Evolutionary conservation across 208 protist species (phyloP).

Genomic region (Trypanosomatidae sp.): DNA sequence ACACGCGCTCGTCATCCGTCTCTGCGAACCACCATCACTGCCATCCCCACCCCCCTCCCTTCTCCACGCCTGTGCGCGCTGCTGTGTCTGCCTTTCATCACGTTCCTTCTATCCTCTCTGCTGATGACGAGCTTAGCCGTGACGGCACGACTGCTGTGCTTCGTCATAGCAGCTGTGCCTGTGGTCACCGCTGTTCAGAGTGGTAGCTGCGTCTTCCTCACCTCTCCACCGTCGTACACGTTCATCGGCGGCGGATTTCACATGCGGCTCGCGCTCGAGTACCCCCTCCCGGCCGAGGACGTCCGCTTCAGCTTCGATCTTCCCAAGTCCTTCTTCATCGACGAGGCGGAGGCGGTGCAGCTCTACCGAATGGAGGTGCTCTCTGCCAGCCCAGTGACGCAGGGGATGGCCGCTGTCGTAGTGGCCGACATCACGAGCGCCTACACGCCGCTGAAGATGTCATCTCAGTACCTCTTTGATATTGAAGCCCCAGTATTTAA

Average conservation of each 20-base stretch:
- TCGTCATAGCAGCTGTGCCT: neutral
- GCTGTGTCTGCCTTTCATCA: neutral
- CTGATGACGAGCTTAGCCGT: neutral
- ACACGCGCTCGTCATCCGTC: neutral
- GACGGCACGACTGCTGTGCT: constrained; percentile 1
- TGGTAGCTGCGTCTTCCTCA: constrained; percentile 11
- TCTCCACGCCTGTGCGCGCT: neutral
- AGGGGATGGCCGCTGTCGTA: constrained; percentile 4
- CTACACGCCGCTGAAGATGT: constrained; percentile 39
- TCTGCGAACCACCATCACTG: neutral
- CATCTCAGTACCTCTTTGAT: constrained; percentile 60
- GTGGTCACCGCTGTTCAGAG: constrained; percentile 1
- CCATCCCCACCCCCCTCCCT: neutral
- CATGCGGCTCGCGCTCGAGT: constrained; percentile 75
- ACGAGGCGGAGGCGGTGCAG: constrained; percentile 66
- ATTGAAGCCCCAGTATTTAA: constrained; percentile 82
- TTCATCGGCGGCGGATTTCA: constrained; percentile 69
- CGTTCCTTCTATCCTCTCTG: neutral
- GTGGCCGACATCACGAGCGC: constrained; percentile 30
- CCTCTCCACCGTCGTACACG: constrained; percentile 16
- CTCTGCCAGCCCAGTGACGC: neutral
- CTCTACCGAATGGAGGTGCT: constrained; percentile 40
- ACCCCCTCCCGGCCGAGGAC: constrained; percentile 26
- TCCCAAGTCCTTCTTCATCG: constrained; percentile 70
- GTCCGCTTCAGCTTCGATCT: constrained; percentile 43